Base-by-base conservation (phyloP, 2,329 filamentous ascomycete species). In the Ophiostoma quercus region DNA sequence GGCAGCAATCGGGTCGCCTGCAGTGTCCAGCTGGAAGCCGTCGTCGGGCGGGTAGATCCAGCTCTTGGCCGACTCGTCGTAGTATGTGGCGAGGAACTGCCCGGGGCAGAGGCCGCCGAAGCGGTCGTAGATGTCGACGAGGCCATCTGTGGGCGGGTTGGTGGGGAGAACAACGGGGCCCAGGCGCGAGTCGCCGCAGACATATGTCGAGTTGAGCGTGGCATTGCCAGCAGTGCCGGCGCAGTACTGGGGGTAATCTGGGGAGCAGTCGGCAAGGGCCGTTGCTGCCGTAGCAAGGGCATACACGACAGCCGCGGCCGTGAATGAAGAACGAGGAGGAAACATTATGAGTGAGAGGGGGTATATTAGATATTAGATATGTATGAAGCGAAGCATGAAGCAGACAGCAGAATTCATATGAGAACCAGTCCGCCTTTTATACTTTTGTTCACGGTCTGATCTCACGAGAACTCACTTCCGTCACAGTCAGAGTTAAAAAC, bases 41-140 rank as follows among this genome's bases (percentile, higher is more conserved):
- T 80, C 76, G 4, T 77, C 71, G 0, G 76, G 75, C 0, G 83
- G 84, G 71, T 82, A 84, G 12, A 69, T 72, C 69, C 76, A 79
- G 47, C 68, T 74, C 1, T 73, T 74, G 3, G 73, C 67, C 0
- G 66, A 68, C 4, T 70, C 69, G 43, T 78, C 73, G 8, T 76
- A 80, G 76, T 76, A 82, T 1, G 71, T 72, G 1, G 73, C 69
- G 8, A 82, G 74, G 69, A 82, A 84, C n/a, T 79, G 73, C 0
- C 77, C 79, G 0, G 82, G 80, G 25, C 78, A 81, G 6, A 80
- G 73, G 1, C 76, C 75, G 6, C 79, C 81, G 16, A 82, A 79
- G 9, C 79, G 78, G 67, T 77, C 74, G 69, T 77, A 77, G 16
- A 73, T 67, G 14, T 77, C 73, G 34, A 76, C 67, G 1, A 80